Base-by-base conservation (phyloP, 352 stramenopile genomes). In the Pythium oligandrum region DNA sequence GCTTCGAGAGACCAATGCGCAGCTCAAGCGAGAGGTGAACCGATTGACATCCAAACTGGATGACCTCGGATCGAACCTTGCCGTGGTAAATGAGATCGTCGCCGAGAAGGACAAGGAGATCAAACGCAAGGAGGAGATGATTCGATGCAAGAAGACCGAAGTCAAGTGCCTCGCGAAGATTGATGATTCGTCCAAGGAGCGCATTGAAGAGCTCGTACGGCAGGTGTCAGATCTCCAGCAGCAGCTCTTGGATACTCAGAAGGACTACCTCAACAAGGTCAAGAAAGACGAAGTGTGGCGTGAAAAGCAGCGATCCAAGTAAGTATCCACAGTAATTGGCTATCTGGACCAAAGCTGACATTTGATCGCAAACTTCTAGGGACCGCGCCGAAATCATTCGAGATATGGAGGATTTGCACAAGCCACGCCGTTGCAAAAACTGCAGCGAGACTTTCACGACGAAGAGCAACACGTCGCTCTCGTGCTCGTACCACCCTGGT, bases 371-470 rank as follows among this genome's bases (percentile, higher is more conserved):
- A 26, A 26, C 17, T 26, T 50, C 1, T 44, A 78, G 74, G 55
- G 78, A 87, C 50, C 78, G 78, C 42, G 61, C 73, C 26, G 78
- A 89, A 53, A 83, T 91, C 51, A 55, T 80, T 55, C 80, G 79
- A 45, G 78, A 92, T 34, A 75, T 92, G 51, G 82, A 92, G 56
- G 68, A 61, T 31, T 60, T 86, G 48, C 71, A 90, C 71, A 90
- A 89, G 51, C 74, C 82, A 3, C 77, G 79, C 9, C 64, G 81
- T 30, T 92, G 82, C 76, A 88, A 75, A 55, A 75, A 86, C 63
- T 92, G 82, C 73, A 89, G 84, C 59, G 82, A 90, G 63, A 83
- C 78, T 12, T 92, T 82, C 66, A 90, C 78, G 12, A 79, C 70
- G 64, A 88, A 92, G 64, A 88, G 71, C 44, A 91, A 91, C 70